Conservation (phyloP, 352 stramenopile genomes). For the Pythium guiyangense region DNA sequence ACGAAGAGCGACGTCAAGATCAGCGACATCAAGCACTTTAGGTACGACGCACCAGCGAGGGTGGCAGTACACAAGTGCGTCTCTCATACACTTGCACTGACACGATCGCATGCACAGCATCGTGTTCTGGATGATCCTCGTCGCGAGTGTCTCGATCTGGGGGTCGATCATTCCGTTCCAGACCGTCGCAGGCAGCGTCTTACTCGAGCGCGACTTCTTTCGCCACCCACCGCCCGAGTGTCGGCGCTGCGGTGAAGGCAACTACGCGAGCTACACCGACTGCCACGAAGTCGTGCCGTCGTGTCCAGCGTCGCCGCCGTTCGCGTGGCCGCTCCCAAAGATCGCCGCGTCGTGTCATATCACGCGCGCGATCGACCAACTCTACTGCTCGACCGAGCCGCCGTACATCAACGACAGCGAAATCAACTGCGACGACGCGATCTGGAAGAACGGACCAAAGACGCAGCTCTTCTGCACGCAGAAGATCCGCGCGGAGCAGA, state of each 20-base stretch:
- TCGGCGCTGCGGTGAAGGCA: constrained; percentile 27
- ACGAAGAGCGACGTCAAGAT: constrained; percentile 20
- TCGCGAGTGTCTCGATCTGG: constrained; percentile 73
- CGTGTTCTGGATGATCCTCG: constrained; percentile 70
- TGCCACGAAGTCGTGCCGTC: constrained; percentile 37
- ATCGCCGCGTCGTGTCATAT: constrained; percentile 31
- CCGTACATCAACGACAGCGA: constrained; percentile 37
- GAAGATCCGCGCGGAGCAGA: constrained; percentile 34
- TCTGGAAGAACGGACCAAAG: constrained; percentile 33
- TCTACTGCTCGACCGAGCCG: constrained; percentile 20
- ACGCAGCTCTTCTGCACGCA: constrained; percentile 31
- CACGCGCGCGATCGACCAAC: constrained; percentile 25
- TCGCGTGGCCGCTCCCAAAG: constrained; percentile 35
- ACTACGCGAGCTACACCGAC: constrained; percentile 32
- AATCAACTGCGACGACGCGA: constrained; percentile 41
- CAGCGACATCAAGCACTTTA: constrained; percentile 40
- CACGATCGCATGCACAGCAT: constrained; percentile 5
- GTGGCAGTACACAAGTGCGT: no score
- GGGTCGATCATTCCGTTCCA: constrained; percentile 84
- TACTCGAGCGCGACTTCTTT: constrained; percentile 76
- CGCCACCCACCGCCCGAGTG: constrained; percentile 22
- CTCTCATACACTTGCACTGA: background rate
- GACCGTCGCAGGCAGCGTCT: constrained; percentile 65
- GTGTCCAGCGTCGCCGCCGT: constrained; percentile 31
- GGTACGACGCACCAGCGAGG: constrained; percentile 7